These are phyloP conservation scores for Kodamaea restingae DNA, from an alignment of 805 yeast species.

Conservation along the genomic window DNA sequence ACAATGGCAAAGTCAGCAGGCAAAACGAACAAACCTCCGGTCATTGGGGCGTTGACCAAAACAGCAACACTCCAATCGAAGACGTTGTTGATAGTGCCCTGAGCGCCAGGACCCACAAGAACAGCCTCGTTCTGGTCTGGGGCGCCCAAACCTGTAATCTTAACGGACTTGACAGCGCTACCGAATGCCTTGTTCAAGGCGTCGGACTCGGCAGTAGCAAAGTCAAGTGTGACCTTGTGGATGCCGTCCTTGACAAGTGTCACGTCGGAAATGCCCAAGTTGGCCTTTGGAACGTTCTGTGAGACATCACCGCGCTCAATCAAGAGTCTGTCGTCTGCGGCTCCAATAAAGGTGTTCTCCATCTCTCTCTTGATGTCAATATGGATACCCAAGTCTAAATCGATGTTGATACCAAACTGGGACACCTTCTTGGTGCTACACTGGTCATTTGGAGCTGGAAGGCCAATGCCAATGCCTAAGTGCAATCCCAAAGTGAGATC, in stretches of 20 bases:
- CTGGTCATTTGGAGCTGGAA: conserved; percentile 5
- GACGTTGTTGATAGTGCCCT: conserved; percentile 10
- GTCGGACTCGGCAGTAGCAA: conserved; percentile 16
- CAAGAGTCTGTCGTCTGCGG: no score
- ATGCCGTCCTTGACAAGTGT: conserved; percentile 14
- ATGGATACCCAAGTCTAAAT: conserved; percentile 11
- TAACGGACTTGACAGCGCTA: conserved; percentile 7
- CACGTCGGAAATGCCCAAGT: conserved; percentile 16
- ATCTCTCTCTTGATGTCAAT: conserved; percentile 10
- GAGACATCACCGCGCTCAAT: conserved; percentile 1
- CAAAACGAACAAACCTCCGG: conserved; percentile 14
- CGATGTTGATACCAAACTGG: conserved; percentile 12
- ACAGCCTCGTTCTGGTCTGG: conserved; percentile 10
- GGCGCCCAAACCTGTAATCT: conserved; percentile 11
- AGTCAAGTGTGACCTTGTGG: conserved; percentile 18
- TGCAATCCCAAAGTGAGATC: conserved; percentile 10
- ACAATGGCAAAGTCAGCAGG: conserved; percentile 16
- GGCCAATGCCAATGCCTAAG: conserved; percentile 7
- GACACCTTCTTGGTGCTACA: conserved; percentile 9
- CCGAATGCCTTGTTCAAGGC: conserved; percentile 12
- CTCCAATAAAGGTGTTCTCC: no score
- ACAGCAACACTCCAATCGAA: conserved; percentile 18
- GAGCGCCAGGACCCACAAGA: conserved; percentile 11
- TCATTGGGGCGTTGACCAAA: conserved; percentile 12
- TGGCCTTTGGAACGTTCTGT: conserved; percentile 15